Evolutionary conservation across 2,329 filamentous ascomycete genomes (phyloP).

Genomic region (Tothia fuscella): DNA sequence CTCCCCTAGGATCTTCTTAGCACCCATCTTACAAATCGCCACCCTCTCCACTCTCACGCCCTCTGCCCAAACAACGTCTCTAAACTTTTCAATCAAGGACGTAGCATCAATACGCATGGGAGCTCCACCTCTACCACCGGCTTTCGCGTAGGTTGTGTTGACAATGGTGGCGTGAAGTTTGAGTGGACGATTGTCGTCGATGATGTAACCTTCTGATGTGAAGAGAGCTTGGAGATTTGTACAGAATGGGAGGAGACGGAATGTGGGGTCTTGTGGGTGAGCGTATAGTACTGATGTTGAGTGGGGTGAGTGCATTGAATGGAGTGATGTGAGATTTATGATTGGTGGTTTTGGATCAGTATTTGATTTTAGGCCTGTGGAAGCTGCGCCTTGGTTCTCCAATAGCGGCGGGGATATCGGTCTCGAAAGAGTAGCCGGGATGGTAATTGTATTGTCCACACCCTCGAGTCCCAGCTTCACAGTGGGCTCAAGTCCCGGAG

Average conservation of each 20-base stretch:
- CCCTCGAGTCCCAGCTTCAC: constrained; percentile 33
- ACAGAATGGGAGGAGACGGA: constrained; percentile 45
- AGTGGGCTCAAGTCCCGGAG: no score
- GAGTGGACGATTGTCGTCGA: constrained; percentile 49
- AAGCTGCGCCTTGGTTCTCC: no score
- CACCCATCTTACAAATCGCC: constrained; percentile 80
- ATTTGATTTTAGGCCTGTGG: no score
- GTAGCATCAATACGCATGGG: constrained; percentile 31
- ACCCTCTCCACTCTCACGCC: constrained; percentile 56
- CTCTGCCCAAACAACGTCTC: constrained; percentile 58
- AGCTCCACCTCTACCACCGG: constrained; percentile 16
- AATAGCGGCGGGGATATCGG: no score
- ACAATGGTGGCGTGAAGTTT: constrained; percentile 74
- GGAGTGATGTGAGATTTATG: constrained; percentile 37
- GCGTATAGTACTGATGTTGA: constrained; percentile 55
- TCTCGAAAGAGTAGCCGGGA: no score
- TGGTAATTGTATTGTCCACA: constrained; percentile 23
- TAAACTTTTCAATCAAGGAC: constrained; percentile 40
- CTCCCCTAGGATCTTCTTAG: constrained; percentile 48
- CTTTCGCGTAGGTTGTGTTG: constrained; percentile 62
- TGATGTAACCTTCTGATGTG: constrained; percentile 42
- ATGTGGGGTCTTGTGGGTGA: constrained; percentile 42
- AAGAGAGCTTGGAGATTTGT: constrained; percentile 44
- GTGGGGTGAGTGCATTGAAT: constrained; percentile 47
- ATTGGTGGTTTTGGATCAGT: neutral